Evolutionary conservation across 2,329 filamentous ascomycete genomes (phyloP).

Genomic region (Fusarium nanum): DNA sequence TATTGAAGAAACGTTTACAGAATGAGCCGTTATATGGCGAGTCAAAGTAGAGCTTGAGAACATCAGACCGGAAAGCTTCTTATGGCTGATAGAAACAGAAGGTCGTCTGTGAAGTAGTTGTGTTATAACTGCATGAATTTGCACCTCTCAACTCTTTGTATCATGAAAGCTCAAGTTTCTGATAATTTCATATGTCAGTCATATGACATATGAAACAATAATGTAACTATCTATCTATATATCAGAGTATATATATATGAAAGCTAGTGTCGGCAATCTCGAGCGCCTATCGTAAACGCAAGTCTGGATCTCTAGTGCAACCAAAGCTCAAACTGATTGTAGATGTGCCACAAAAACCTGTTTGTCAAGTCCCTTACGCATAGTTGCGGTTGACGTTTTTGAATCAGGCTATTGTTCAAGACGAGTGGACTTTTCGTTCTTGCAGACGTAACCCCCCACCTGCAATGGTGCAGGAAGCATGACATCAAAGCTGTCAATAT

Average conservation of each 20-base stretch:
- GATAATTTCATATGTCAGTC: neutral
- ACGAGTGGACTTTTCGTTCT: neutral
- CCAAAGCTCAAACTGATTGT: neutral
- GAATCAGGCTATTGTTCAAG: neutral
- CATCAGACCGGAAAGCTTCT: neutral
- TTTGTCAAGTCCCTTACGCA: neutral
- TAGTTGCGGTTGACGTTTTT: slow-evolving; percentile 1
- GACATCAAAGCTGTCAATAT: neutral
- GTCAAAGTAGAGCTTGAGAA: neutral
- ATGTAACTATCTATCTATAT: neutral
- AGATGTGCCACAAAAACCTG: neutral
- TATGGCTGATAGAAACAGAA: neutral
- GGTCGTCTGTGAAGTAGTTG: neutral
- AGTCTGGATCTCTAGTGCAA: neutral
- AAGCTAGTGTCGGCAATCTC: neutral
- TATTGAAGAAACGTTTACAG: slow-evolving; percentile 17
- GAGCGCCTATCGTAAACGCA: neutral
- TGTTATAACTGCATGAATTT: neutral
- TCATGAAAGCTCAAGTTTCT: neutral
- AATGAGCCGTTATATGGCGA: neutral
- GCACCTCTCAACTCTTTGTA: no score
- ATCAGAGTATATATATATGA: neutral
- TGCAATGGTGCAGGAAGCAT: neutral
- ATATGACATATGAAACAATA: neutral
- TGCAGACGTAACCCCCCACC: neutral